Evolutionary conservation across 75 land plant genomes (phyloP).

Genomic region (Ceratopteris richardii): DNA sequence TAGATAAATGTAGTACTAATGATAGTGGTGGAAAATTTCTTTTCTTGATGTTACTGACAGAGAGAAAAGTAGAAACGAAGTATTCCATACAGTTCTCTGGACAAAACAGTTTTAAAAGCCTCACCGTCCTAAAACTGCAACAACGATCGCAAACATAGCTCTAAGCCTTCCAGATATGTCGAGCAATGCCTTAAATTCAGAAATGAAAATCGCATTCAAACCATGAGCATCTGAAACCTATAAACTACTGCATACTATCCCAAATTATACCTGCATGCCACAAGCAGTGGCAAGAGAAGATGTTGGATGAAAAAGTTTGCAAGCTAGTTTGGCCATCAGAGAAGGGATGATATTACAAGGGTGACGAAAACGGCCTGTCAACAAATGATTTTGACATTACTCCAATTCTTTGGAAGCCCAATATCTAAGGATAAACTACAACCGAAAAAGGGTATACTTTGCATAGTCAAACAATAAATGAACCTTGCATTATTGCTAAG

Average conservation of each 20-base stretch:
- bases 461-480: neutral
- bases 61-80: too few relatives aligned
- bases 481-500: slow-evolving; percentile 52
- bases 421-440: slow-evolving; percentile 5
- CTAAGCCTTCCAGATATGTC: slow-evolving; percentile 35
- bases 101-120: neutral
- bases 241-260: neutral
- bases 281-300: slow-evolving; percentile 51
- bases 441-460: neutral
- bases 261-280: slow-evolving; percentile 39
- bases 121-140: slow-evolving; percentile 43
- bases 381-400: too few relatives aligned
- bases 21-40: too few relatives aligned
- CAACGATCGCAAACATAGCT: slow-evolving; percentile 31
- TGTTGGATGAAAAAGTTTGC: slow-evolving; percentile 42
- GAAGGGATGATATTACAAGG: slow-evolving; percentile 32
- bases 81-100: too few relatives aligned
- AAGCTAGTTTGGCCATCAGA: slow-evolving; percentile 28
- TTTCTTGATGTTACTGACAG: too few relatives aligned
- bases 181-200: slow-evolving; percentile 28
- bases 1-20: too few relatives aligned
- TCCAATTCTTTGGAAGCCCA: too few relatives aligned
- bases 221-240: neutral
- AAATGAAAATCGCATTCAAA: slow-evolving; percentile 3
- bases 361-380: slow-evolving; percentile 39